Conservation (phyloP, 805 yeast genomes). For the Tetrapisispora phaffii region DNA sequence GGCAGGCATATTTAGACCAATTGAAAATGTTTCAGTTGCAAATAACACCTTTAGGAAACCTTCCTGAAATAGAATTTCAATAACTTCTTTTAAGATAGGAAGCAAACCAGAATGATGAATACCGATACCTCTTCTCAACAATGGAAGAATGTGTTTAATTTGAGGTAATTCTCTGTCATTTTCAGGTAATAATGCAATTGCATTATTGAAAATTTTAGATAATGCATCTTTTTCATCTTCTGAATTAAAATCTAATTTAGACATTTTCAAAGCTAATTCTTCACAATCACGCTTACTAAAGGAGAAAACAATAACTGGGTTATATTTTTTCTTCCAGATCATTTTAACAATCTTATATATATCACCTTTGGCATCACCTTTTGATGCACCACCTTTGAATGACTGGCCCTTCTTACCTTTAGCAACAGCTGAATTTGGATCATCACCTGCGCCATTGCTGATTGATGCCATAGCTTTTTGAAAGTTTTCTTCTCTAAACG, state of each 20-base stretch:
- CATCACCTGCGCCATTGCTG: constrained; percentile 74
- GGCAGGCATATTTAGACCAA: constrained; percentile 98
- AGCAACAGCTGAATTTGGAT: constrained; percentile 51
- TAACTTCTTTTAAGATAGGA: constrained; percentile 88
- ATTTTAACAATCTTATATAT: constrained; percentile 93
- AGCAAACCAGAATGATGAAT: constrained; percentile 95
- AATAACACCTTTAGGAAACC: constrained; percentile 88
- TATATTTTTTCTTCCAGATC: constrained; percentile 94
- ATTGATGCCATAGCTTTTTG: constrained; percentile 97
- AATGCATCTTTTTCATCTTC: constrained; percentile 91
- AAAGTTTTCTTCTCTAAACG: constrained; percentile 93
- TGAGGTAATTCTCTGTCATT: constrained; percentile 89
- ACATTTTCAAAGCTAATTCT: constrained; percentile 86
- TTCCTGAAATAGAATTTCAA: constrained; percentile 93
- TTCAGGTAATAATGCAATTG: constrained; percentile 79
- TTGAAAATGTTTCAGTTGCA: constrained; percentile 97
- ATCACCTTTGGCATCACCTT: constrained; percentile 65
- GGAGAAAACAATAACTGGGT: constrained; percentile 98
- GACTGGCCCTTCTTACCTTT: constrained; percentile 71
- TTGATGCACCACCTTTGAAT: constrained; percentile 66
- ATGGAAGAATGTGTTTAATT: constrained; percentile 81
- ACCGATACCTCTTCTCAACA: constrained; percentile 91
- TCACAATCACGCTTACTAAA: constrained; percentile 97
- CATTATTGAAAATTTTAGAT: constrained; percentile 82
- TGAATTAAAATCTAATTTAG: constrained; percentile 86